These are phyloP conservation scores for Oryza rufipogon DNA, from an alignment of 176 grass and related monocot species.

Conservation along the genomic window DNA sequence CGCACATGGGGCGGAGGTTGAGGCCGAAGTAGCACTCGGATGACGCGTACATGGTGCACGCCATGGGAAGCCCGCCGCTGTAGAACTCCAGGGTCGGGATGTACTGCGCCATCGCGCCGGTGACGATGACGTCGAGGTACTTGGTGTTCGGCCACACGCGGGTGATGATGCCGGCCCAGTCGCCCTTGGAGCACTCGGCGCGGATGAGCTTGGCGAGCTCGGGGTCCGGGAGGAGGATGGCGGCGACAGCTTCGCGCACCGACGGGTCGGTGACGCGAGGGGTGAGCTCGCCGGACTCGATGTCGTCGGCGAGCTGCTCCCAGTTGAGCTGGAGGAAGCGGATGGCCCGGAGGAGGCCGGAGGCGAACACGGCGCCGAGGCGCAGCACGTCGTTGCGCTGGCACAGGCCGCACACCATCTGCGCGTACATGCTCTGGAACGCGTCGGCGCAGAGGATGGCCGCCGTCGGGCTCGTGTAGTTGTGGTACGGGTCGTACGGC, in stretches of 20 bases:
- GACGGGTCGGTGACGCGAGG: conserved; percentile 64
- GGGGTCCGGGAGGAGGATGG: conserved; percentile 59
- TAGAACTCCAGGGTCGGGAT: conserved; percentile 85
- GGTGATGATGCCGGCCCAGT: conserved; percentile 84
- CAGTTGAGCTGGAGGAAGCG: conserved; percentile 96
- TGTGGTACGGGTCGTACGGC: conserved; percentile 78
- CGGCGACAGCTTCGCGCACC: conserved; percentile 70
- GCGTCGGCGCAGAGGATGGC: conserved; percentile 92
- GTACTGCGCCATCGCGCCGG: conserved; percentile 96
- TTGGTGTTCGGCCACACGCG: conserved; percentile 93
- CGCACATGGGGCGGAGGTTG: conserved; percentile 87
- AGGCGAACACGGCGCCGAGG: conserved; percentile 95
- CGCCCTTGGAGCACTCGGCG: conserved; percentile 63
- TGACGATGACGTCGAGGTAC: conserved; percentile 96
- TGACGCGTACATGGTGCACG: conserved; percentile 96
- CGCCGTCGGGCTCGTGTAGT: conserved; percentile 87
- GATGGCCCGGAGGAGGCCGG: conserved; percentile 91
- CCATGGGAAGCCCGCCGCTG: conserved; percentile 88
- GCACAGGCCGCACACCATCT: conserved; percentile 92
- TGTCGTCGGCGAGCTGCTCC: conserved; percentile 69
- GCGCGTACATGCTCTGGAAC: conserved; percentile 99
- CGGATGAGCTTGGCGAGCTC: conserved; percentile 66
- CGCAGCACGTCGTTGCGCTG: conserved; percentile 90
- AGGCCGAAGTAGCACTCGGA: conserved; percentile 97
- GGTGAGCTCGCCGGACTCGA: conserved; percentile 60